These are phyloP conservation scores for Nakazawaea pomicola DNA, from an alignment of 805 yeast genomes.

Conservation along the genomic window DNA sequence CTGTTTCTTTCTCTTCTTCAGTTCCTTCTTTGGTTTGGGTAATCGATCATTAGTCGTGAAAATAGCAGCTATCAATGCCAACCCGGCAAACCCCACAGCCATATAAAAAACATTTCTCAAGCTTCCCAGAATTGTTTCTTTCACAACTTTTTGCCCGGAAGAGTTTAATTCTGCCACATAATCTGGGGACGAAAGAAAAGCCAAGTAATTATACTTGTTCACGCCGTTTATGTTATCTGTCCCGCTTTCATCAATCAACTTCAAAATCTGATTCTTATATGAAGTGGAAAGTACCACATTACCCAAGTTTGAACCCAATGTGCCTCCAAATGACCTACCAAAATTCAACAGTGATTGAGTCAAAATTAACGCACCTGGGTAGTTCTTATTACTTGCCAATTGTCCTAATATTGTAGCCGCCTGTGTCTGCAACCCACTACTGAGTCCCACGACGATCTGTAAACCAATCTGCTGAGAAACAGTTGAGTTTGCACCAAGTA, in stretches of 20 bases:
- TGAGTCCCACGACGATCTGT: conserved; percentile 41
- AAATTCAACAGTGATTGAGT: conserved; percentile 42
- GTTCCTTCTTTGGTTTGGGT: conserved; percentile 26
- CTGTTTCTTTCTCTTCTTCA: conserved; percentile 16
- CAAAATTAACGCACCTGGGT: conserved; percentile 43
- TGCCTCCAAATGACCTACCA: conserved; percentile 39
- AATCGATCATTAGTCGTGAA: conserved; percentile 37
- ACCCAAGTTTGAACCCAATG: conserved; percentile 37
- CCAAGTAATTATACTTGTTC: conserved; percentile 1
- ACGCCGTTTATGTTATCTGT: background rate
- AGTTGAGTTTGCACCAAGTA: conserved; percentile 35
- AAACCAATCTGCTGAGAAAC: conserved; percentile 35
- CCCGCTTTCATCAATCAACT: background rate
- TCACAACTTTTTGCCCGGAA: conserved; percentile 15
- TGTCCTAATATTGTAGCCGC: conserved; percentile 39
- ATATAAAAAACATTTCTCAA: conserved; percentile 36
- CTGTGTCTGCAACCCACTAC: conserved; percentile 44
- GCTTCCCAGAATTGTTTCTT: conserved; percentile 27
- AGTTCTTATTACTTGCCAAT: conserved; percentile 41
- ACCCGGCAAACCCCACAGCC: conserved; percentile 30
- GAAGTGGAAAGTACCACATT: conserved; percentile 34
- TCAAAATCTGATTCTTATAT: conserved; percentile 19
- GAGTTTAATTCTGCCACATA: conserved; percentile 1
- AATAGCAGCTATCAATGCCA: conserved; percentile 27
- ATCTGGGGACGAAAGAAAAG: conserved; percentile 10